Conservation (phyloP, 2,329 filamentous ascomycete genomes). For the Neocucurbitaria cava region DNA sequence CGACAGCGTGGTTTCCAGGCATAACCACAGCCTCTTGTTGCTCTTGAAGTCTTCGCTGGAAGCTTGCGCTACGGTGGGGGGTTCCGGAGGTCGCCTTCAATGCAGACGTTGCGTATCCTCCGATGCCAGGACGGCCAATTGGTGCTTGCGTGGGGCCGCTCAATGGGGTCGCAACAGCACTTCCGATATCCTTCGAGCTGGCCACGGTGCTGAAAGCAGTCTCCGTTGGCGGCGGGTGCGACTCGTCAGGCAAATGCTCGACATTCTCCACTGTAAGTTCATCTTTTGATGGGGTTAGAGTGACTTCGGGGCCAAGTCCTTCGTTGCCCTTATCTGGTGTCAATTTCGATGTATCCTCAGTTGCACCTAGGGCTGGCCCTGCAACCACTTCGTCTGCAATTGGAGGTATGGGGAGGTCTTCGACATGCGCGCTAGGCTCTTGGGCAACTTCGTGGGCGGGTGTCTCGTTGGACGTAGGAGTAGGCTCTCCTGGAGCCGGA, state of each 20-base stretch:
- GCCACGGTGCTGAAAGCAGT: constrained; percentile 89
- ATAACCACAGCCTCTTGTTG: constrained; percentile 98
- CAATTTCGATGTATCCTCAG: constrained; percentile 35
- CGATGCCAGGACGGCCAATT: constrained; percentile 67
- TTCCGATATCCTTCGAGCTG: constrained; percentile 78
- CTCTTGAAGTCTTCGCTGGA: constrained; percentile 85
- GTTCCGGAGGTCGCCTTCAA: constrained; percentile 73
- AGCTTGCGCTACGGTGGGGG: constrained; percentile 74
- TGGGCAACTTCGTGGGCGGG: constrained; percentile 49
- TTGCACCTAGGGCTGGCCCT: constrained; percentile 34
- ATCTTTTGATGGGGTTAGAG: constrained; percentile 74
- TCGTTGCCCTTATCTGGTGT: constrained; percentile 51
- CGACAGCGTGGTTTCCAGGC: constrained; percentile 95
- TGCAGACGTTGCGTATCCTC: constrained; percentile 80
- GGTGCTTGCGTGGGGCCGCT: constrained; percentile 59
- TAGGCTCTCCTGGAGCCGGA: constrained; percentile 47
- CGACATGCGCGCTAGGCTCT: constrained; percentile 47
- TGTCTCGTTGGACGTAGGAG: constrained; percentile 41
- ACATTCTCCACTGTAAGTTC: constrained; percentile 91
- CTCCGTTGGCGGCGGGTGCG: constrained; percentile 76
- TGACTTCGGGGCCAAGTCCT: constrained; percentile 58
- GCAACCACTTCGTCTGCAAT: constrained; percentile 47
- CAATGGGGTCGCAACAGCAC: constrained; percentile 66
- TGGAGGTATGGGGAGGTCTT: constrained; percentile 50
- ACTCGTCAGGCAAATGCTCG: constrained; percentile 85